Conservation (phyloP, 2,329 filamentous ascomycete species). For the Pseudogymnoascus sp. region DNA sequence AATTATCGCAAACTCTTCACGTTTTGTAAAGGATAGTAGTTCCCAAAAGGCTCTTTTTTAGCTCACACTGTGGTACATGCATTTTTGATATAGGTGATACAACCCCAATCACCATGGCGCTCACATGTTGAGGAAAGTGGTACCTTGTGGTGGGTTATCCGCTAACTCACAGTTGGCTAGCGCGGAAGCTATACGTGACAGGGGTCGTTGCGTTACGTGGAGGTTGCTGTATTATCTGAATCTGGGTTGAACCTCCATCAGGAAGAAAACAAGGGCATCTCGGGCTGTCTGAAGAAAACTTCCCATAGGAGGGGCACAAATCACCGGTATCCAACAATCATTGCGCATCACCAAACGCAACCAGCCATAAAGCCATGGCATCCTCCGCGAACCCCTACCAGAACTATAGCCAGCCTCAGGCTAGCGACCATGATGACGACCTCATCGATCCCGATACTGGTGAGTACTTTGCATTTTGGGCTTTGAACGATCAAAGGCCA, state of each 20-base stretch:
- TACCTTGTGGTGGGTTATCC: neutral
- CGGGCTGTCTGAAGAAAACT: neutral
- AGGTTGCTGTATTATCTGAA: neutral
- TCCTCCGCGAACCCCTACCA: constrained; percentile 40
- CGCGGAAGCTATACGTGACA: neutral
- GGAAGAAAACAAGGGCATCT: neutral
- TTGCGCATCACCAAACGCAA: constrained; percentile 5
- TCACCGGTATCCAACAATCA: neutral
- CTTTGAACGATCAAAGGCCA: constrained; percentile 8
- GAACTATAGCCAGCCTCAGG: constrained; percentile 54
- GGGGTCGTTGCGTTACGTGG: constrained; percentile 8
- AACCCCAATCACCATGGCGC: too few relatives aligned
- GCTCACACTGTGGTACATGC: neutral
- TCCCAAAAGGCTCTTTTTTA: neutral
- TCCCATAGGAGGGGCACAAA: neutral
- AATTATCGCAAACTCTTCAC: neutral
- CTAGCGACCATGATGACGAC: constrained; percentile 52
- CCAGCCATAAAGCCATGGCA: constrained; percentile 22
- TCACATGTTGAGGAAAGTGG: neutral
- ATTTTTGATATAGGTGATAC: neutral
- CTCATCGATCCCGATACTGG: constrained; percentile 75
- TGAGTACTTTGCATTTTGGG: constrained; percentile 32
- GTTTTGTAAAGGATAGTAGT: neutral
- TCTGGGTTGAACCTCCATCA: neutral
- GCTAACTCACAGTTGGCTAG: neutral